Base-by-base conservation (phyloP, 2,329 filamentous ascomycete genomes). In the Plectosphaerella cucumerina region DNA sequence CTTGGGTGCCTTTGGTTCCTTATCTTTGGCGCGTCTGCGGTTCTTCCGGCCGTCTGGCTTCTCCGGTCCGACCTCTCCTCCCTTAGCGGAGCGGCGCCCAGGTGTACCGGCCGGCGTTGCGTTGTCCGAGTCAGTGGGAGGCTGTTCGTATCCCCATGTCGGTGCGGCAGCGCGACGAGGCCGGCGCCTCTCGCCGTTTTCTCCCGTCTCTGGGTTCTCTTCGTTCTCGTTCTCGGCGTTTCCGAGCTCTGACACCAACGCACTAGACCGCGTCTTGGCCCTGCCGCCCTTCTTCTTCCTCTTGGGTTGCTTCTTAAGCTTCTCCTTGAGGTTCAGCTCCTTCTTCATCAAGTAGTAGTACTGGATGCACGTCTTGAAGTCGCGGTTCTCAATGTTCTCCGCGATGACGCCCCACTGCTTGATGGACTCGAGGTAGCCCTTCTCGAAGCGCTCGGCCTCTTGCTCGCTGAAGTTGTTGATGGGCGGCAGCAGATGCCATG, bases 341-440 rank as follows among this genome's bases (percentile, higher is more conserved):
- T 86, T 87, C 70, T 84, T 94, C 63, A 86, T 89, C 55, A 89
- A 77, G 66, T 94, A 94, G 68, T 94, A 94, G 66, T 92, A 90
- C 63, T 90, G 86, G 59, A 94, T 94, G 66, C 87, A 90, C 44
- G 88, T 82, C 57, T 87, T 86, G 67, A 90, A 91, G 60, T 88
- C 84, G 21, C 89, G 82, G 26, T 79, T 76, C 1, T 80, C 78
- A 6, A 93, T 70, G 21, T 77, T 76, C 52, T 87, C 82, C 5
- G 89, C 86, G 52, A 94, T 84, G 59, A 82, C 84, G 51, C 87
- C 87, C 87, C 88, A 94, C 62, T 91, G 88, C 74, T 94, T 94
- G 0, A 88, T 87, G 52, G 80, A 81, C 54, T 90, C 86, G 47
- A 89, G 76, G 61, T 90, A 93, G 11, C 82, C 78, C 58, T 86